phyloP scores from a whole-genome alignment of 306 rosid genomes.

The Sicyos baderoa region DNA sequence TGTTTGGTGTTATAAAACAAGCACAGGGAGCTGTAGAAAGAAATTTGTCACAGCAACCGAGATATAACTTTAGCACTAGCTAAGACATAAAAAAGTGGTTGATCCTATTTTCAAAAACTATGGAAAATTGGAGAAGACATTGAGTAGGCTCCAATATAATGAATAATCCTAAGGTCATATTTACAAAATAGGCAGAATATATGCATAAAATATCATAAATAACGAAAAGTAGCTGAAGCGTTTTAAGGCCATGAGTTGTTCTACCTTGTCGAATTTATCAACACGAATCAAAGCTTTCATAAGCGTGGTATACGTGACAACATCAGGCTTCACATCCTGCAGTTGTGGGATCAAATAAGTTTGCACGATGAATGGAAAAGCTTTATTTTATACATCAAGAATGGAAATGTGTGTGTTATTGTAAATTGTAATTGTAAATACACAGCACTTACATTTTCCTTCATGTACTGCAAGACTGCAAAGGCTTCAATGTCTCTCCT shows the following conservation, averaged over 20 bases:
- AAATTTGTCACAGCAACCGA: background rate
- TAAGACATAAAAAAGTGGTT: background rate
- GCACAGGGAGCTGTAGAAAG: background rate
- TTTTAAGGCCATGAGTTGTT: background rate
- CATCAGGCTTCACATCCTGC: constrained; percentile 84
- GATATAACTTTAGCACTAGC: background rate
- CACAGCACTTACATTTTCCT: constrained; percentile 49
- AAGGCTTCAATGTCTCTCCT: constrained; percentile 88
- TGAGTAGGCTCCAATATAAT: background rate
- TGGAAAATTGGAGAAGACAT: background rate
- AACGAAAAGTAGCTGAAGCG: background rate
- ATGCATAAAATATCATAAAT: background rate
- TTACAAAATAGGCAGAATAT: constrained; percentile 2
- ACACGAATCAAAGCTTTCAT: constrained; percentile 84
- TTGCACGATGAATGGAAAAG: background rate
- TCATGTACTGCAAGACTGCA: constrained; percentile 81
- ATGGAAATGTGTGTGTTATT: background rate
- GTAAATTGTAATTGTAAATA: background rate
- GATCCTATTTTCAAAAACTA: background rate
- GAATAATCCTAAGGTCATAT: background rate
- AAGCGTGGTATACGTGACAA: constrained; percentile 87
- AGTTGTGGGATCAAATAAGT: constrained; percentile 24
- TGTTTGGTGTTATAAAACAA: background rate
- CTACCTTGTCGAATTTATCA: constrained; percentile 67
- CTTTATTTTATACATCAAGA: background rate